Evolutionary conservation across 1,284 basidiomycete genomes (phyloP), one percentile per base, ranked within the genome.

Genomic region (Pseudomicrostroma phylloplanum): DNA sequence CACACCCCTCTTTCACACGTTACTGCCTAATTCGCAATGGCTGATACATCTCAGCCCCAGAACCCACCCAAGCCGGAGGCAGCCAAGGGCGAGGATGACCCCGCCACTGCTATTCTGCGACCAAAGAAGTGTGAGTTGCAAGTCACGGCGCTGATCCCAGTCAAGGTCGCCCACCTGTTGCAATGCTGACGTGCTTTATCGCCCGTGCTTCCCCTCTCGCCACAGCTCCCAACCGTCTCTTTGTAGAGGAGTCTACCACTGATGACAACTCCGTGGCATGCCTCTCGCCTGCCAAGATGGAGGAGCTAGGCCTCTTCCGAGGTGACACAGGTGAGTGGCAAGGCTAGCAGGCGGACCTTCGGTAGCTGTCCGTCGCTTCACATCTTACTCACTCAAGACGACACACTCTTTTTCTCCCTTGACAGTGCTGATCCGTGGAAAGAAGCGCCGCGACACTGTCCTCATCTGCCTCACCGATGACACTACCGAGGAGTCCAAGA

Each of bases 241-340:
- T 78, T 42, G 76, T 80, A n/a, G 78, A 80, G 23, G 78, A 80
- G 63, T 65, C 78, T 15, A 78, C 74, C 25, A 77, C 77, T 6
- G 78, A 80, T 57, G 78, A 80, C 64, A 79, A 79, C 69, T 81
- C 80, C 87, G 93, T 96, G 69, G 93, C 92, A 56, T 93, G 91
- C 48, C 84, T 98, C 53, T 91, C 94, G 82, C 92, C 94, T 58
- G 88, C 88, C 46, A 98, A 96, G 56, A 97, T 98, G 94, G 96
- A 98, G 81, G 82, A 85, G 21, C 86, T 99, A 55, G 87, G 88
- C 63, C 86, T 99, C 58, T 99, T 98, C 86, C 87, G 92, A 63
- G 92, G 92, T 55, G 92, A 96, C 80, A 94, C 76, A 7, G 62
- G 66, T 67, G 57, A 63, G 66, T 64, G 25, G 30, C 30, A 36